Conservation (phyloP, 202 grass and related monocot genomes). For the Schoenoplectus tabernaemontani region DNA sequence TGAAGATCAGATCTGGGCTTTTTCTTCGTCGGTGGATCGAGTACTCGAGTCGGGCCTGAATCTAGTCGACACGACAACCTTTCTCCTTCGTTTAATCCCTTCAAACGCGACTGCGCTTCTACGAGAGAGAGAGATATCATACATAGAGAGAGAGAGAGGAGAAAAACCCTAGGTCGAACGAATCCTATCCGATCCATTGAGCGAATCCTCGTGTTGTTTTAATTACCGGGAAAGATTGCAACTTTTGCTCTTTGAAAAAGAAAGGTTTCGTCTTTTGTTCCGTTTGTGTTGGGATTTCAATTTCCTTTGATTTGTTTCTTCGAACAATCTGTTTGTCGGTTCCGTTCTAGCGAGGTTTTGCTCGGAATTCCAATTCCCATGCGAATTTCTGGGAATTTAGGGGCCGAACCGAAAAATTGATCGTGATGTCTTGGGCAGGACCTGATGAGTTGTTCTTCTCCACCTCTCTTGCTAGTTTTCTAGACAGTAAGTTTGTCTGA, state of each 20-base stretch:
- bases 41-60: background rate
- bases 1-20: background rate
- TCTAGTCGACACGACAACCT: background rate
- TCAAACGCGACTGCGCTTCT: too few species aligned
- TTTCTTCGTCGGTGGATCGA: background rate
- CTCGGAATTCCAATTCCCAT: background rate
- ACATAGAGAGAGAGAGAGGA: background rate
- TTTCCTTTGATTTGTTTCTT: too few species aligned
- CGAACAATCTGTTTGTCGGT: too few species aligned
- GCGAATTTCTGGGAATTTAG: background rate
- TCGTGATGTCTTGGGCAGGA: slow-evolving; percentile 71
- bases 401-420: background rate
- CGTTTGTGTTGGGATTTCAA: too few species aligned
- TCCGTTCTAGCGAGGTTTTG: too few species aligned
- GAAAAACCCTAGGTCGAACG: slow-evolving; percentile 13
- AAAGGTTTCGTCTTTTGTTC: background rate
- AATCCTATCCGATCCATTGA: background rate
- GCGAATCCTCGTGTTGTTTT: background rate
- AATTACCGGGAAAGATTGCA: background rate
- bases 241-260: background rate
- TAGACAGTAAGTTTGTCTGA: slow-evolving; percentile 54
- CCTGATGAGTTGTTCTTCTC: slow-evolving; percentile 86
- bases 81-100: background rate
- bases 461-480: slow-evolving; percentile 78
- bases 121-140: background rate